Evolutionary conservation across 176 grass and related monocot genomes (phyloP).

Genomic region (Oryza coarctata): DNA sequence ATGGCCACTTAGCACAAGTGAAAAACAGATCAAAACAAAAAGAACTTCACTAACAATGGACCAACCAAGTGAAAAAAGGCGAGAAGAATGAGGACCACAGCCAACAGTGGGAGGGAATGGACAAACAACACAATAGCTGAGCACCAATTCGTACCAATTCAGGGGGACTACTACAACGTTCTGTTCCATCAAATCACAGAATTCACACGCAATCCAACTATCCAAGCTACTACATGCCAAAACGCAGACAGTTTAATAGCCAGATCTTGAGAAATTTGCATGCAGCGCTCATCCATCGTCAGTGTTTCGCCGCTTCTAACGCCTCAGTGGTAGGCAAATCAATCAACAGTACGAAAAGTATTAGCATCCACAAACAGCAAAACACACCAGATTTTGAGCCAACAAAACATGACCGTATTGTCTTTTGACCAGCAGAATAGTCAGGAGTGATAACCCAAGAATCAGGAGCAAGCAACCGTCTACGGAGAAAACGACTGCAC

Average conservation of each 20-base stretch:
- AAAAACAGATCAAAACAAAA: conserved; percentile 31
- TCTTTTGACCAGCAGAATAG: not conserved
- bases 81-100: conserved; percentile 20
- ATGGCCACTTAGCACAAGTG: not conserved
- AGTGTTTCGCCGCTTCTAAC: not conserved
- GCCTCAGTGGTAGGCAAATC: not conserved
- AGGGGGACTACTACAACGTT: not conserved
- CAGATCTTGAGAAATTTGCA: not conserved
- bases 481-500: not conserved
- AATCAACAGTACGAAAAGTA: not conserved
- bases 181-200: conserved; percentile 10
- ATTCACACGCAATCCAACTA: not conserved
- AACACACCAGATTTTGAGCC: not conserved
- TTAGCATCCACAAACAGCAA: conserved; percentile 7
- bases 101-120: not conserved
- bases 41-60: not conserved
- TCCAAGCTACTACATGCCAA: not conserved
- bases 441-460: not conserved
- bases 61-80: not conserved
- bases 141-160: not conserved
- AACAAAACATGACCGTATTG: not conserved
- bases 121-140: not conserved
- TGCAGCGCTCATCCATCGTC: not conserved
- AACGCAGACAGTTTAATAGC: not conserved
- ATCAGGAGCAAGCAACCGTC: not conserved